These are phyloP conservation scores for Herpotrichia juniperi DNA, from an alignment of 2,329 filamentous ascomycete species.

Conservation along the genomic window DNA sequence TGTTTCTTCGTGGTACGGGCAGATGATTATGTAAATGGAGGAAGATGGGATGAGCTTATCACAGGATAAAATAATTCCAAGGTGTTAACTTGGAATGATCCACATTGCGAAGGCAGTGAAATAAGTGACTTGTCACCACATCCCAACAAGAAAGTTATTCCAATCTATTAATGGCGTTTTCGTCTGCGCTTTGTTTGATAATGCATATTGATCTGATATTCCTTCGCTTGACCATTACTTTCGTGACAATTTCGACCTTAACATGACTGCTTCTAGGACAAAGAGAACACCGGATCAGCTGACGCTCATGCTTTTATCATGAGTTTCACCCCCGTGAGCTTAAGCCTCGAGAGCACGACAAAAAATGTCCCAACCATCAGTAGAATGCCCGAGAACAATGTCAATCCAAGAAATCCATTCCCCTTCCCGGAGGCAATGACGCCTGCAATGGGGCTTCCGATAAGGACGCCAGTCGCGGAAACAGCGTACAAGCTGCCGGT, in stretches of 20 bases:
- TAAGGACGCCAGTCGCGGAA: conserved; percentile 4
- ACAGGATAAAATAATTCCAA: background rate
- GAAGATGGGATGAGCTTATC: background rate
- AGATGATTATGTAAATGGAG: background rate
- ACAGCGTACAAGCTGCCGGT: conserved; percentile 67
- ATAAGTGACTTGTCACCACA: background rate
- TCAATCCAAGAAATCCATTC: conserved; percentile 3
- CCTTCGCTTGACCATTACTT: background rate
- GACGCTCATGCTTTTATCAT: conserved; percentile 1
- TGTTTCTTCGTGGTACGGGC: background rate
- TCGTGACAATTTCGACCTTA: background rate
- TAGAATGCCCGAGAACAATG: conserved; percentile 1
- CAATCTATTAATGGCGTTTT: background rate
- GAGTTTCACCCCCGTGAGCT: background rate
- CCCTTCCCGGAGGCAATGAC: conserved; percentile 1
- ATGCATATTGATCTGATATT: background rate
- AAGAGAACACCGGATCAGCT: background rate
- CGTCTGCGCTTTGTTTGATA: background rate
- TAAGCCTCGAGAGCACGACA: background rate
- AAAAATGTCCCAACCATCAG: conserved; percentile 1
- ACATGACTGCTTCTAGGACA: background rate
- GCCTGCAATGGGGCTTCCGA: conserved; percentile 8
- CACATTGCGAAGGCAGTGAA: background rate
- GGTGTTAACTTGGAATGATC: background rate
- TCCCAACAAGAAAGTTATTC: background rate